Evolutionary conservation across 805 yeast genomes (phyloP), one percentile per base, ranked within the genome.

Genomic region (Wickerhamomyces kurtzmanii): DNA sequence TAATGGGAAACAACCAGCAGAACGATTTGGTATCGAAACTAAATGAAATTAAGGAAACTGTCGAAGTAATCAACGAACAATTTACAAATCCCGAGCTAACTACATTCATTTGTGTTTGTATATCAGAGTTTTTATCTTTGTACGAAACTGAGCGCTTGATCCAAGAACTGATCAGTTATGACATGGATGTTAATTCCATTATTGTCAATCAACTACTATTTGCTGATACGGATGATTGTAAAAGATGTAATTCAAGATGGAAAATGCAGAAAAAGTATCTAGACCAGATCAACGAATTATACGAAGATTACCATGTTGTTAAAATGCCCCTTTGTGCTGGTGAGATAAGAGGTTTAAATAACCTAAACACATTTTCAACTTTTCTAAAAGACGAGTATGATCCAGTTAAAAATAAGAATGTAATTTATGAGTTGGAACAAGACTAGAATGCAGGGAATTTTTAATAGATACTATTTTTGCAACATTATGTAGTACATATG

Each of bases 91-190:
- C 98, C 3, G 96, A 91, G 37, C 64, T 91, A 47, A 91, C 98
- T 12, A 91, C 98, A 0, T 82, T 82, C 46, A 82, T 91, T 18
- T 91, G 96, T 59, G 98, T 91, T 24, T 91, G 99, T 59, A 91
- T 91, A 40, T 85, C 96, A 27, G 99, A 91, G 61, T 91, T 91
- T 58, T 67, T 91, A 49, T 87, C 97, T 2, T 65, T 91, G 26
- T 91, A 91, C 56, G 99, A 91, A 58, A 89, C 97, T 12, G 99
- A 91, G 61, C 77, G 99, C 60, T 73, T 91, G 76, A 83, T 91
- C 42, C 99, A 91, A 62, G 99, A 91, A 54, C 71, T 91, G 53
- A 80, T 86, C 58, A 75, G 89, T 30, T 91, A 84, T 58, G 82
- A 86, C 40, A 91, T 91, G 79, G 99, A 91, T 55, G 95, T 93